Percentiles rank a stretch among this genome's conserved stretches.
Conservation (phyloP, 2,329 filamentous ascomycete species). For the Alternaria novae-zelandiae region DNA sequence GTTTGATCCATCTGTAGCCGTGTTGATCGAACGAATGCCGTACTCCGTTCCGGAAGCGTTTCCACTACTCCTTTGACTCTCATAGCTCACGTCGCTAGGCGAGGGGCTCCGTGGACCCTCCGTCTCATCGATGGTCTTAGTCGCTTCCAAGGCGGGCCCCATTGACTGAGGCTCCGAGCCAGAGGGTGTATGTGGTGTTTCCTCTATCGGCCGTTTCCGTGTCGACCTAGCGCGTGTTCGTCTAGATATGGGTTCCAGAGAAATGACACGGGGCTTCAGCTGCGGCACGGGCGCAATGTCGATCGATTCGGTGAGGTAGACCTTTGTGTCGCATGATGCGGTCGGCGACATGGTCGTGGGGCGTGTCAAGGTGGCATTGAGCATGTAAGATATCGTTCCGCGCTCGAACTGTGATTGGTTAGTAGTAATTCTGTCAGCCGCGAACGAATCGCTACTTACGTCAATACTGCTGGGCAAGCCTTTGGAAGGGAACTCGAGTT, state of each 20-base stretch:
- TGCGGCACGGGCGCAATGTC: conserved; percentile 78
- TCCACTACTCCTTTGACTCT: conserved; percentile 63
- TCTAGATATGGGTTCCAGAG: conserved; percentile 83
- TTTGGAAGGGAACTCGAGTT: conserved; percentile 71
- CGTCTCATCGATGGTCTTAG: conserved; percentile 36
- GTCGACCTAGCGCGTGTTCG: conserved; percentile 66
- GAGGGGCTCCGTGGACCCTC: conserved; percentile 52
- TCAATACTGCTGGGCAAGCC: conserved; percentile 90
- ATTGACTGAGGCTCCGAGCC: conserved; percentile 28
- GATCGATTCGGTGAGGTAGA: conserved; percentile 80
- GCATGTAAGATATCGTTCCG: conserved; percentile 88
- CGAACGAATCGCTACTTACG: conserved; percentile 61
- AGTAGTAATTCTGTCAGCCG: conserved; percentile 23
- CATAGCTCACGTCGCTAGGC: conserved; percentile 56
- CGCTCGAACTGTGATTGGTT: conserved; percentile 79
- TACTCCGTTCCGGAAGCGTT: conserved; percentile 56
- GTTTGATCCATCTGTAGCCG: conserved; percentile 52
- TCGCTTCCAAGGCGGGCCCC: conserved; percentile 28
- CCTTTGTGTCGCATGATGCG: conserved; percentile 78
- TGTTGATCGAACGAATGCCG: conserved; percentile 48
- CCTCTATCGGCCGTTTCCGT: conserved; percentile 30
- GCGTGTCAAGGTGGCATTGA: conserved; percentile 87
- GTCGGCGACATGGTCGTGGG: conserved; percentile 86
- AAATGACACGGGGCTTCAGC: conserved; percentile 82
- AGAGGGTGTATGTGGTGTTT: conserved; percentile 18